A percentile compares a stretch with the other conserved stretches of the same genome.
These are phyloP conservation scores for Kwoniella dejecticola DNA, from an alignment of 768 basidiomycete genomes.

Conservation along the genomic window DNA sequence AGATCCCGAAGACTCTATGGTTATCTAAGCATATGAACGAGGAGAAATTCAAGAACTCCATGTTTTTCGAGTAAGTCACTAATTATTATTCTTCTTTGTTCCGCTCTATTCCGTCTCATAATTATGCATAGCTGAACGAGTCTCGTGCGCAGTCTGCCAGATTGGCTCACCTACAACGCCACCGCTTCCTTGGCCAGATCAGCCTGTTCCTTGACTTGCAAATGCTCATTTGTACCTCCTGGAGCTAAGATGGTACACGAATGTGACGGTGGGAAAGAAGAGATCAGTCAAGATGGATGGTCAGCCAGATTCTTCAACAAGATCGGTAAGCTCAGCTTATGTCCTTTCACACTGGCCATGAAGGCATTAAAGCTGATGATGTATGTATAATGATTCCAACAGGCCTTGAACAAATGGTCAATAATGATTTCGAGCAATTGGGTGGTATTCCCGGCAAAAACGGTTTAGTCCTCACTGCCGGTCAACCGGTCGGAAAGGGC, in stretches of 20 bases:
- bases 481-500: constrained; percentile 79
- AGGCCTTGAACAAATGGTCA: constrained; percentile 54
- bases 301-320: constrained; percentile 78
- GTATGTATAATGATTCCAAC: constrained; percentile 12
- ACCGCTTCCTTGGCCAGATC: constrained; percentile 76
- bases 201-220: constrained; percentile 91
- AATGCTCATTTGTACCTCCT: constrained; percentile 86
- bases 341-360: not conserved
- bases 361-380: not conserved
- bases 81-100: not conserved
- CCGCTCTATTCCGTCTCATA: too few relatives aligned
- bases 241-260: constrained; percentile 54
- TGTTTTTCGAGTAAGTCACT: constrained; percentile 58
- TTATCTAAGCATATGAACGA: constrained; percentile 82
- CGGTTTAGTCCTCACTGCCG: constrained; percentile 70
- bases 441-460: constrained; percentile 67
- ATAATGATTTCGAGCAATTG: constrained; percentile 71
- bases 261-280: constrained; percentile 51
- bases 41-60: constrained; percentile 62
- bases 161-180: constrained; percentile 90
- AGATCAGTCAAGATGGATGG: constrained; percentile 70
- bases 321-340: constrained; percentile 66
- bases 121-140: not conserved
- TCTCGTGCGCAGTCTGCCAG: constrained; percentile 85
- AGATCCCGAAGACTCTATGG: constrained; percentile 96